Percentiles rank a stretch among this genome's conserved stretches.
Conservation (phyloP, 371 early-diverging fungal genomes). For the Apophysomyces sp. region DNA sequence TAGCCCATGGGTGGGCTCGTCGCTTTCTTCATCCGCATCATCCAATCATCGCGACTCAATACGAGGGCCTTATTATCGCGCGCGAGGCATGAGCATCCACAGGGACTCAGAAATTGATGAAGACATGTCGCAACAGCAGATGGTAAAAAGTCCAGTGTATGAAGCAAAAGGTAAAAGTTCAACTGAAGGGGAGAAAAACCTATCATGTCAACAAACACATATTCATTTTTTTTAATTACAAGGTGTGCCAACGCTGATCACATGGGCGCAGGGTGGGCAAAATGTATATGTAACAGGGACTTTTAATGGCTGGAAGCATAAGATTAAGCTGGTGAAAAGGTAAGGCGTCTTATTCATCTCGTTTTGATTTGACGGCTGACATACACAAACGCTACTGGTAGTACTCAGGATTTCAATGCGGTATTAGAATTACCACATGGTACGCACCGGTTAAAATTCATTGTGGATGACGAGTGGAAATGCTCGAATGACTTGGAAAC, state of each 20-base stretch:
- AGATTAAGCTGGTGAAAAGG: slow-evolving; percentile 84
- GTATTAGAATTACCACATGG: slow-evolving; percentile 89
- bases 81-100: slow-evolving; percentile 47
- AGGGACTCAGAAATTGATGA: slow-evolving; percentile 42
- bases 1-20: slow-evolving; percentile 43
- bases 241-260: slow-evolving; percentile 80
- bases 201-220: background rate
- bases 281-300: slow-evolving; percentile 94
- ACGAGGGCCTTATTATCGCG: slow-evolving; percentile 50
- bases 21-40: slow-evolving; percentile 38
- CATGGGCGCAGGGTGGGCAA: slow-evolving; percentile 88
- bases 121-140: slow-evolving; percentile 9
- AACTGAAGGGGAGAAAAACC: background rate
- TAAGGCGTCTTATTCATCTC: slow-evolving; percentile 15
- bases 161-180: slow-evolving; percentile 16
- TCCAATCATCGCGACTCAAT: slow-evolving; percentile 46
- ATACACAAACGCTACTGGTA: slow-evolving; percentile 12
- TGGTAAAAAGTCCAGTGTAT: background rate
- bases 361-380: background rate
- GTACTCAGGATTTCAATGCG: slow-evolving; percentile 75
- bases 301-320: slow-evolving; percentile 97
- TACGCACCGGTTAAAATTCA: slow-evolving; percentile 94
- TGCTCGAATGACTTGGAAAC: slow-evolving; percentile 89
- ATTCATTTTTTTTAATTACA: background rate
- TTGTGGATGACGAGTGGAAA: slow-evolving; percentile 98